Percentiles rank a stretch among this genome's conserved stretches.
Evolutionary conservation across 805 yeast species (phyloP).

Genomic region (Starmerella vaccinii): DNA sequence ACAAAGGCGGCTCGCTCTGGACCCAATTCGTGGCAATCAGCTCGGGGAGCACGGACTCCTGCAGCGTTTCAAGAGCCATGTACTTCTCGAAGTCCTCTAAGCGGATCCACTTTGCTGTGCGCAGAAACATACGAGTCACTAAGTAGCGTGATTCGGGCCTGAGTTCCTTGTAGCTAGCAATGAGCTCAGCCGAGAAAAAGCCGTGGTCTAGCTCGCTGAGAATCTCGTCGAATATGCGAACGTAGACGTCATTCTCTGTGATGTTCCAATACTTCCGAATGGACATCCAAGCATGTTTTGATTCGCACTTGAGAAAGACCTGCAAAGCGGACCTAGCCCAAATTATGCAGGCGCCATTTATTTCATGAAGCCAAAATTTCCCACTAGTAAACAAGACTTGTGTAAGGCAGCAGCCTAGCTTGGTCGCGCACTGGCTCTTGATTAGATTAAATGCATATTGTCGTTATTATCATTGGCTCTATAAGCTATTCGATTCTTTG

Average conservation of each 20-base stretch:
- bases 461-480: no score
- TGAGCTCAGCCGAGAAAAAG: constrained; percentile 9
- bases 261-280: constrained; percentile 22
- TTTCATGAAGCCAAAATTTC: no score
- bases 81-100: constrained; percentile 23
- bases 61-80: constrained; percentile 20
- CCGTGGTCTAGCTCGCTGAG: constrained; percentile 20
- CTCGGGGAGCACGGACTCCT: constrained; percentile 9
- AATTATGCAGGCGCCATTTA: neutral
- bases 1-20: constrained; percentile 9
- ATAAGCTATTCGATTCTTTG: no score
- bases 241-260: constrained; percentile 23
- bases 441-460: no score
- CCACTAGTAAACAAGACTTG: no score
- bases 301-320: neutral
- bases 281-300: constrained; percentile 6
- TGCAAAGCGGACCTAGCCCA: neutral
- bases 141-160: constrained; percentile 17
- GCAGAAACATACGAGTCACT: constrained; percentile 22
- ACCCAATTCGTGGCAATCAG: constrained; percentile 18
- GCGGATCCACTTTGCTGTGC: constrained; percentile 22
- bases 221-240: constrained; percentile 22
- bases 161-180: constrained; percentile 9
- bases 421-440: no score
- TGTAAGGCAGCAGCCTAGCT: no score